phyloP scores from a whole-genome alignment of 257 asterid species.

The Solanum chmielewskii region DNA sequence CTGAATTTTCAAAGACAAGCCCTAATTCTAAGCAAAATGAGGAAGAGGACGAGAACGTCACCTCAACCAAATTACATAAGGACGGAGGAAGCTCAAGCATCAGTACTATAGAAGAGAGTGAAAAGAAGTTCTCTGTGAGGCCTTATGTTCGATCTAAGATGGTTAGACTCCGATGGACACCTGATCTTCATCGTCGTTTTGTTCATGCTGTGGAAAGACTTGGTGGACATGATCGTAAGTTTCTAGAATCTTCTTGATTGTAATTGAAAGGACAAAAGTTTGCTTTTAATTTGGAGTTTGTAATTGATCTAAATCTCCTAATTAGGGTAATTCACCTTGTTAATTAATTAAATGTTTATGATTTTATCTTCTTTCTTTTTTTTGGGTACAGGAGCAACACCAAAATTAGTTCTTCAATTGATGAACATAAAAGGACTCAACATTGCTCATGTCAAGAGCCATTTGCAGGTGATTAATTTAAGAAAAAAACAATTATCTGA shows the following conservation, averaged over 20 bases:
- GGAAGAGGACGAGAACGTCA: conserved; percentile 3
- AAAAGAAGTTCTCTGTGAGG: conserved; percentile 52
- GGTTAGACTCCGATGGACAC: conserved; percentile 87
- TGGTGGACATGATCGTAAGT: conserved; percentile 80
- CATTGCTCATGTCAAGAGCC: conserved; percentile 93
- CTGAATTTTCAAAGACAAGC: conserved; percentile 17
- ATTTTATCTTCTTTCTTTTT: neutral
- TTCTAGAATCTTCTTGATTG: neutral
- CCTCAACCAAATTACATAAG: neutral
- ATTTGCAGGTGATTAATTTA: conserved; percentile 53
- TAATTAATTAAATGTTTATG: neutral
- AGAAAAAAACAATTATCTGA: neutral
- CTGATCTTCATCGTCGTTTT: conserved; percentile 74
- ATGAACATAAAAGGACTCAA: conserved; percentile 76
- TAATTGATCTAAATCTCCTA: neutral
- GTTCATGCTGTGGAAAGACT: conserved; percentile 66
- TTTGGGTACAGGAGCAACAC: conserved; percentile 68
- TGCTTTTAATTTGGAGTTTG: neutral
- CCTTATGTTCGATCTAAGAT: conserved; percentile 80
- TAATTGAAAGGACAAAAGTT: neutral
- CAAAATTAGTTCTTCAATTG: conserved; percentile 64
- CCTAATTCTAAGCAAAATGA: conserved; percentile 19
- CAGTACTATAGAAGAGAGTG: conserved; percentile 56
- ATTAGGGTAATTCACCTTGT: neutral
- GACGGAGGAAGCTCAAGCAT: conserved; percentile 77